Evolutionary conservation across 1,284 basidiomycete species (phyloP), one percentile per base, ranked within the genome.

Genomic region (Ceraceosorus guamensis): DNA sequence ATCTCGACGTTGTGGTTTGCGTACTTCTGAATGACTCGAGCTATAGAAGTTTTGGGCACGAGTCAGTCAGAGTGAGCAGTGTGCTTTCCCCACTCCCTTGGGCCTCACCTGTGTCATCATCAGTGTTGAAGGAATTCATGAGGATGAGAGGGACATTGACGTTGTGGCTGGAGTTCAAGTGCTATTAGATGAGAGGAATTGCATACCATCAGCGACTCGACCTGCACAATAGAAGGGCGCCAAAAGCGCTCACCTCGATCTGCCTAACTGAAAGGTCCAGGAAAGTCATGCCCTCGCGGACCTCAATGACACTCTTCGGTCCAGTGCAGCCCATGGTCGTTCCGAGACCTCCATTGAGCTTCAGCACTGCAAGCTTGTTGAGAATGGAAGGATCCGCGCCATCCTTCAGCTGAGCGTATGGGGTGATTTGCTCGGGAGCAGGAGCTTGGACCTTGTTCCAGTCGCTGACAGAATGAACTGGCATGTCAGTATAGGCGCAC

Each of bases 51-150:
- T 24, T 2, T 24, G 24, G 24, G 24, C 24, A 41, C 39, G 16
- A 11, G 39, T 41, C 39, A 41, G 39, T 13, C 41, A 13, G 41
- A 13, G 16, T 43, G 41, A 43, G 41, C 16, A 13, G 13, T 10
- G 31, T 13, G 14, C 11, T 48, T 4, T 3, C 11, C 30, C 90
- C 83, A 49, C 91, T 95, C 78, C 95, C 91, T 53, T 93, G 91
- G 78, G 11, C 11, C 33, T 18, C 45, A 48, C 33, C 51, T 7
- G 73, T 77, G 66, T 76, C 76, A 49, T 77, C 76, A 58, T 77
- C 92, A 45, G 95, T 97, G 83, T 98, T 97, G 86, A 98, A 97
- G 63, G 91, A 96, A 76, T 95, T 97, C 93, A 98, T 98, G 77
- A 98, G 85, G 80, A 97, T 93, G 77, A 98, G 89, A 13, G 93